Base-by-base conservation (phyloP, 345 rosid species). In the Linum trigynum region DNA sequence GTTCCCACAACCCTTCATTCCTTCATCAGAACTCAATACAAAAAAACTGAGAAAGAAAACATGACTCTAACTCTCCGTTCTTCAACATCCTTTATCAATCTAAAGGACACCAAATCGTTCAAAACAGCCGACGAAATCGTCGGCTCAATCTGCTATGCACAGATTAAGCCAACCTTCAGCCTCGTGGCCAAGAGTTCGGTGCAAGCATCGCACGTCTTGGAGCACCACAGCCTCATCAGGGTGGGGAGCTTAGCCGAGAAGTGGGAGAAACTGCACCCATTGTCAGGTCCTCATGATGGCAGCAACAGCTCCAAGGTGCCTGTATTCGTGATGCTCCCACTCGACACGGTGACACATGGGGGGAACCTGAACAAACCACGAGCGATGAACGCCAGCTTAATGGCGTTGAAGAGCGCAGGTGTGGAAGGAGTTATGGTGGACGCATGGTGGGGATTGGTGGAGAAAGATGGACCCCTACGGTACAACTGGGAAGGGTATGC, bases 391-490 rank as follows among this genome's bases (percentile, higher is more conserved):
- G 78, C 72, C 58, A 77, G 82, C 12, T 73, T 81, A 45, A 70
- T 64, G 50, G 82, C 87, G 2, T 68, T 83, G 57, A 73, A 67
- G 41, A 71, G 65, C 8, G 82, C 76, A 0, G 87, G 83, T 2
- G 80, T 83, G 2, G 85, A 79, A 71, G 85, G 87, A 14, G 74
- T 83, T 59, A 80, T 83, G 67, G 69, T 80, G 76, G 84, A 83
- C 55, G 75, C 80, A 1, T 83, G 83, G 83, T 83, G 87, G 85
- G 87, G 87, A n/a, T 41, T 81, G 43, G 83, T 83, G 62, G 87
- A 83, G 77, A 69, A 69, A 62, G 79, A 79, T 15, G 50, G 61
- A 36, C 83, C 87, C 5, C 64, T 74, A 65, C 77, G 74, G 63
- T 83, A 83, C 69, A 65, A 78, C 39, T 83, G 85, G 87, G 62